Evolutionary conservation across 441 rosid genomes (phyloP), one percentile per base, ranked within the genome.

Genomic region (Dalechampia spathulata): DNA sequence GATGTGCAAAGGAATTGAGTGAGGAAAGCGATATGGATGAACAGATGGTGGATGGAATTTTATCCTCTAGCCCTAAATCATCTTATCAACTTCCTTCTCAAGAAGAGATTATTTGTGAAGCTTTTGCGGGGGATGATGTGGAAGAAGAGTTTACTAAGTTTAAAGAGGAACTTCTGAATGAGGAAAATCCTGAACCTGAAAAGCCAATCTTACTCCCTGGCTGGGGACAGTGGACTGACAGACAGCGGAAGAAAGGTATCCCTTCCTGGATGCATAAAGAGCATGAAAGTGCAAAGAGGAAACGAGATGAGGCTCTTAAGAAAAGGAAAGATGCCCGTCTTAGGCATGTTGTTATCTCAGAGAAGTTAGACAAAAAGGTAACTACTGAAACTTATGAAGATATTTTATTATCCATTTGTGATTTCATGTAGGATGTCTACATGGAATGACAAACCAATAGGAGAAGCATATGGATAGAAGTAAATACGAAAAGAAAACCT

Each of bases 61-160:
- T 86, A 57, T 72, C 96, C 20, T 72, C 85, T 6, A 75, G 68
- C 49, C 60, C 77, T 5, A 70, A 64, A 62, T 66, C 72, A 48
- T 64, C 86, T 14, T 86, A 75, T 72, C 75, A 75, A 53, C 86
- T 89, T 61, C 97, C 94, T 62, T 89, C 96, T 57, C 99, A 89
- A 73, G 93, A 74, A 23, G 99, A 92, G 69, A 94, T 89, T 63
- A 75, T 89, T 51, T 83, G 57, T 54, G 84, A 76, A 48, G 96
- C 94, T 64, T 92, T 92, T 74, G 97, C 99, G 2, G 99, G 97
- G 41, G 96, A 89, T 68, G 89, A 92, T 40, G 97, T 89, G 19
- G 80, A 68, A 41, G 92, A 80, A 16, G 95, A 86, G 58, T 92
- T 92, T 64, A 78, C 73, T 57, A 83, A 83, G 74, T 80, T 76